Percentiles rank a stretch among this genome's conserved stretches.
phyloP scores from a whole-genome alignment of 106 monocot genomes.

The Iris macrosiphon region DNA sequence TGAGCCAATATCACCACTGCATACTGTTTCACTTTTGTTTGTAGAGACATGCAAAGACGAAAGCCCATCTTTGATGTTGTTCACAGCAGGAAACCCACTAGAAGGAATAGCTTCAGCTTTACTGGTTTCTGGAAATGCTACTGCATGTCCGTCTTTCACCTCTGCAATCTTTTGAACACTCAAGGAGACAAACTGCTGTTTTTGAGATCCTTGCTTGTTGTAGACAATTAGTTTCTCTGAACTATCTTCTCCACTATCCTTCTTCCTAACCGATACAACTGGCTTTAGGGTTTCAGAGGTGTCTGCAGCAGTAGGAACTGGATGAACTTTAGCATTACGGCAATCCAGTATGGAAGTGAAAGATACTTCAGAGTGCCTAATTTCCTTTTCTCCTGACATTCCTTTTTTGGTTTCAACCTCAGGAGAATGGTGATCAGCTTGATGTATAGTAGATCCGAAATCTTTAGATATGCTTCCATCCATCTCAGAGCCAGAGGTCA shows the following conservation, averaged over 20 bases:
- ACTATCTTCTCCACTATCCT: background rate
- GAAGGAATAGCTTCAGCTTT: background rate
- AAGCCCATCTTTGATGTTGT: background rate
- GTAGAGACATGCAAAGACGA: background rate
- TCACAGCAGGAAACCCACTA: slow-evolving; percentile 5
- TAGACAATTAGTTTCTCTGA: slow-evolving; percentile 2
- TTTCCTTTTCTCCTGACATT: background rate
- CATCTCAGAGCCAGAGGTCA: slow-evolving; percentile 4
- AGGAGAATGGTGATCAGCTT: background rate
- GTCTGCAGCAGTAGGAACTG: slow-evolving; percentile 4
- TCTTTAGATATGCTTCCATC: background rate
- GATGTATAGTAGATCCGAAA: slow-evolving; percentile 2
- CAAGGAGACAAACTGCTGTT: background rate
- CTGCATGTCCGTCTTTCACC: background rate
- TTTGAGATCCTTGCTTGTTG: background rate
- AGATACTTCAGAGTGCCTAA: slow-evolving; percentile 9
- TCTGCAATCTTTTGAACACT: background rate
- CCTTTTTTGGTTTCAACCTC: slow-evolving; percentile 11
- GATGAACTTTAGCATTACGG: slow-evolving; percentile 9
- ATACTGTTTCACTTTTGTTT: slow-evolving; percentile 1
- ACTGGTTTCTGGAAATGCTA: background rate
- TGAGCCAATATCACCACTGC: slow-evolving; percentile 5
- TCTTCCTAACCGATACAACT: slow-evolving; percentile 1
- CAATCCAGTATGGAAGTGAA: slow-evolving; percentile 1
- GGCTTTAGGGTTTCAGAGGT: slow-evolving; percentile 5